Evolutionary conservation across 164 flowering plant species (phyloP).

Genomic region (Magnolia officinalis): DNA sequence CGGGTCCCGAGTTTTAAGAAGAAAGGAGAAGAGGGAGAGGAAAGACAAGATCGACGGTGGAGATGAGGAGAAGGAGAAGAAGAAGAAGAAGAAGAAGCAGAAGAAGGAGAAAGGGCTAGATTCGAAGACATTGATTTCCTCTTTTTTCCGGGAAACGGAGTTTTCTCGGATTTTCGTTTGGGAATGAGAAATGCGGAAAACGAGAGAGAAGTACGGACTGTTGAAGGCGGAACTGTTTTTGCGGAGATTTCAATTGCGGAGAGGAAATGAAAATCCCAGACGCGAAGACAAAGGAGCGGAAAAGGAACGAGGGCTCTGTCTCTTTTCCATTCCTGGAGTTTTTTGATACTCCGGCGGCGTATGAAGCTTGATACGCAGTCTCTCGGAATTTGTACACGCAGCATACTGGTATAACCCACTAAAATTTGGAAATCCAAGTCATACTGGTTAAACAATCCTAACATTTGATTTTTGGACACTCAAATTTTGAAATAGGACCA

Average conservation of each 20-base stretch:
- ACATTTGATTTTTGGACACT: too few species aligned
- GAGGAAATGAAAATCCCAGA: not conserved
- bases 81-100: constrained; percentile 6
- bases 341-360: too few species aligned
- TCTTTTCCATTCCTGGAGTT: too few species aligned
- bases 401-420: too few species aligned
- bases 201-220: not conserved
- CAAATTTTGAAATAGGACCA: too few species aligned
- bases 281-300: not conserved
- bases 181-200: not conserved
- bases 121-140: constrained; percentile 34
- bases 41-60: constrained; percentile 15
- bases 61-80: not conserved
- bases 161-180: not conserved
- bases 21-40: constrained; percentile 21
- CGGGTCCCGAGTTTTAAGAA: constrained; percentile 18
- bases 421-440: too few species aligned
- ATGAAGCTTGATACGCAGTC: too few species aligned
- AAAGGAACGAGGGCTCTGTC: not conserved
- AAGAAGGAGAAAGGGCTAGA: constrained; percentile 17
- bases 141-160: not conserved
- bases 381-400: too few species aligned
- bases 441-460: too few species aligned
- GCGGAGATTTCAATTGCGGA: not conserved
- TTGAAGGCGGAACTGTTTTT: too few species aligned